These are phyloP conservation scores for Moniliella sp. DNA, from an alignment of 1,284 basidiomycete genomes.

Conservation along the genomic window DNA sequence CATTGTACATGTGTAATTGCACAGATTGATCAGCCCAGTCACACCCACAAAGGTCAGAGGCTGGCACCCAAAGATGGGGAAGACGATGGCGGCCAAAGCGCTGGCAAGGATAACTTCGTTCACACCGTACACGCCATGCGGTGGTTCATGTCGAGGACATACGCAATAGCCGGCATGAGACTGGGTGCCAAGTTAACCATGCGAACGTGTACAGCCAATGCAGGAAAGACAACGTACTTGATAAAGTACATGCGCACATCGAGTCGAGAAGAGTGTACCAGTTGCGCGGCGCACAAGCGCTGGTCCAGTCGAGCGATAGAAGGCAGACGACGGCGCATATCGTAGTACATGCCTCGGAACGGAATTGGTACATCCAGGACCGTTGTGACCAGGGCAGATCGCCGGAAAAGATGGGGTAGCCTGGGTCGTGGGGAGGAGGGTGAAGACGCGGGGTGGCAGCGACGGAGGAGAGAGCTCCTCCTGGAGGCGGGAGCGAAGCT, in stretches of 20 bases:
- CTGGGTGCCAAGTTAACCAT: constrained; percentile 1
- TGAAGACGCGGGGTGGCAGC: too few species aligned
- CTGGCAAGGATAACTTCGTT: constrained; percentile 46
- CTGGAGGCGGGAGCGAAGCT: too few species aligned
- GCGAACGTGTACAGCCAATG: not conserved
- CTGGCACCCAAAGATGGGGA: constrained; percentile 69
- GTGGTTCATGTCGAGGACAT: constrained; percentile 76
- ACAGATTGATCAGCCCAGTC: constrained; percentile 44
- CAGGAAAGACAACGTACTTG: constrained; percentile 7
- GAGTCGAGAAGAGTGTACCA: constrained; percentile 14
- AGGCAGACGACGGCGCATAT: constrained; percentile 59
- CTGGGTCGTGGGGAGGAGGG: too few species aligned
- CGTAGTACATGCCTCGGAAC: constrained; percentile 53
- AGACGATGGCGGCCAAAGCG: constrained; percentile 65
- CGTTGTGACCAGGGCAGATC: constrained; percentile 28
- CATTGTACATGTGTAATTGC: constrained; percentile 30
- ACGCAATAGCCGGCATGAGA: constrained; percentile 71
- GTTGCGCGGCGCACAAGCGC: constrained; percentile 12
- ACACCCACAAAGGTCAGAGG: constrained; percentile 82
- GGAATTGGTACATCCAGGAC: constrained; percentile 33
- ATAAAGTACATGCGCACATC: constrained; percentile 29
- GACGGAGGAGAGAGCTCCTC: too few species aligned
- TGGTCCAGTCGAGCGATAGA: constrained; percentile 37
- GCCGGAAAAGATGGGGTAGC: constrained; percentile 5
- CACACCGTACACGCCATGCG: constrained; percentile 66